Percentiles rank a stretch among this genome's conserved stretches.
Conservation (phyloP, 208 protist genomes). For the Trypanosoma avium region DNA sequence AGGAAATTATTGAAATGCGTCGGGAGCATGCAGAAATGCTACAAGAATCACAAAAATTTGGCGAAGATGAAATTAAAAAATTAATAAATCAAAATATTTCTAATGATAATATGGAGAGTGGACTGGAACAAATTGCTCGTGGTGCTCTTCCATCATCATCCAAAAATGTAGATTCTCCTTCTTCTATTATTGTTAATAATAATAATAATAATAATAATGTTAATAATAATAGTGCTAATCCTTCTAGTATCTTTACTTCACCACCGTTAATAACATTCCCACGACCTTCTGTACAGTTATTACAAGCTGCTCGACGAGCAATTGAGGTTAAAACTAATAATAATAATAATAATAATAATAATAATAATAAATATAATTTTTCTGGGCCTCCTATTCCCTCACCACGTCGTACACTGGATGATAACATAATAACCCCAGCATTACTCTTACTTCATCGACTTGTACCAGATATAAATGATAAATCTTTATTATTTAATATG, state of each 20-base stretch:
- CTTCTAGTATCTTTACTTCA: neutral
- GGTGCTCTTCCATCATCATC: neutral
- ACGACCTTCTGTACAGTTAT: too few relatives aligned
- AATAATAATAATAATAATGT: neutral
- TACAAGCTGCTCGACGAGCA: too few relatives aligned
- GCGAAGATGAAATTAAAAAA: too few relatives aligned
- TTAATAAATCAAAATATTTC: neutral
- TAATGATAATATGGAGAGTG: neutral
- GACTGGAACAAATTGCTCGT: conserved; percentile 10
- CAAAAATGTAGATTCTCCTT: neutral
- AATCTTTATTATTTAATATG: neutral
- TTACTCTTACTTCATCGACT: neutral
- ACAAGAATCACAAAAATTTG: too few relatives aligned
- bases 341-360: neutral
- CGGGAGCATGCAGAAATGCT: neutral
- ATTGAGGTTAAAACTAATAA: neutral
- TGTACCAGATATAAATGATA: neutral
- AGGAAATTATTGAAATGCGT: neutral
- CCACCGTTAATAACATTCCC: neutral
- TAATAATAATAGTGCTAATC: neutral
- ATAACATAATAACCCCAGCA: neutral
- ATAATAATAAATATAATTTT: too few relatives aligned
- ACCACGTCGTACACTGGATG: too few relatives aligned
- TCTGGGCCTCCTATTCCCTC: too few relatives aligned
- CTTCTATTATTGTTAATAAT: neutral